These are phyloP conservation scores for Knoxia roxburghii DNA, from an alignment of 257 asterid genomes.

Conservation along the genomic window DNA sequence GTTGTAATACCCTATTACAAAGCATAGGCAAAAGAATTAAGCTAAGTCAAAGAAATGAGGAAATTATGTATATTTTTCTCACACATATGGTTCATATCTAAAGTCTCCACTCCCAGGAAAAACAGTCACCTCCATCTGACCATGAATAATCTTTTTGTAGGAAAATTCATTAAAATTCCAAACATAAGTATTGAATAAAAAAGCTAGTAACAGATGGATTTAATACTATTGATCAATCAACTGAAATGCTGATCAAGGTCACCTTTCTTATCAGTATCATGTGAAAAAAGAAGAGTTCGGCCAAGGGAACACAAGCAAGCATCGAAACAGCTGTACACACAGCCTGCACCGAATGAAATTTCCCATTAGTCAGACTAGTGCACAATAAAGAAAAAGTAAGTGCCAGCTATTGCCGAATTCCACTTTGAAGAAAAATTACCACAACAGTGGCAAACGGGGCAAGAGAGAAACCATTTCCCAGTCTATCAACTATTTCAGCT, in stretches of 20 bases:
- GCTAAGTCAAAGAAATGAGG: neutral
- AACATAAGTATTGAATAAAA: neutral
- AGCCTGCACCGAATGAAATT: conserved; percentile 45
- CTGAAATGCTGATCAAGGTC: conserved; percentile 6
- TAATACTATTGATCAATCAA: neutral
- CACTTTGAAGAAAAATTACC: conserved; percentile 42
- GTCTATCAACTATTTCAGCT: conserved; percentile 80
- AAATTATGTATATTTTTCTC: conserved; percentile 17
- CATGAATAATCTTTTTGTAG: neutral
- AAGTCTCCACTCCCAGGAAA: too few species aligned
- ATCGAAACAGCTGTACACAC: conserved; percentile 85
- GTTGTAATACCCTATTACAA: conserved; percentile 82
- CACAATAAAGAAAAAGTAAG: conserved; percentile 7
- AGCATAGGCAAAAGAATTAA: neutral
- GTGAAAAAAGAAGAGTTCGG: conserved; percentile 98
- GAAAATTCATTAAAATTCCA: neutral
- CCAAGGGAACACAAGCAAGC: conserved; percentile 89
- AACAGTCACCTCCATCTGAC: neutral
- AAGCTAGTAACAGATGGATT: neutral
- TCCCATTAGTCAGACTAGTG: neutral
- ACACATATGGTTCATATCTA: neutral
- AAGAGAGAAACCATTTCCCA: conserved; percentile 95
- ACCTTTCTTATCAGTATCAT: conserved; percentile 90
- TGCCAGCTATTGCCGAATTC: conserved; percentile 6
- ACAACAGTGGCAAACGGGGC: conserved; percentile 97